Base-by-base conservation (phyloP, 2,329 filamentous ascomycete genomes). In the Biscogniauxia mediterranea region DNA sequence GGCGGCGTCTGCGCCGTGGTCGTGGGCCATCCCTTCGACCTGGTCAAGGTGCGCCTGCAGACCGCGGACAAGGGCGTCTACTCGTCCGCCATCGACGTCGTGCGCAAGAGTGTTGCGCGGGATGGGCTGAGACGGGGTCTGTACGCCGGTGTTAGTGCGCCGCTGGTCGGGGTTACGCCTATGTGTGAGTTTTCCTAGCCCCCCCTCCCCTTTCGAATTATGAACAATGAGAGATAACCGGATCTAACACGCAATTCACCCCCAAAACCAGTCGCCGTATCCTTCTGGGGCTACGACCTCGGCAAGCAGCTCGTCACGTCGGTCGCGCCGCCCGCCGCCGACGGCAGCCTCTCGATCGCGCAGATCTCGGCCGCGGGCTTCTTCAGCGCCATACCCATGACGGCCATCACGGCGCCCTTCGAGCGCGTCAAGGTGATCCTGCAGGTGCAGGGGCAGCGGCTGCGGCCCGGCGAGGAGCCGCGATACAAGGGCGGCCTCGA, bases 351-450 rank as follows among this genome's bases (percentile, higher is more conserved):
- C 79, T 87, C 88, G 61, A 93, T 97, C 73, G 90, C 83, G 52
- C 95, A 99, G 77, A 88, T 96, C 78, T 95, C 92, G 38, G 86
- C 92, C 42, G 95, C 95, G 15, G 95, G 95, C 66, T 97, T 97
- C 86, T 96, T 99, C 85, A 96, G 92, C 73, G 95, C 95, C 63
- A 90, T 99, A 62, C 95, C 95, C 72, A 96, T 96, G 92, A 99
- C 95, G 3, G 79, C 92, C 77, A 97, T 99, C 80, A 98, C 95
- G n/a, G 95, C 95, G 4, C 95, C 95, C 63, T 98, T 99, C 76
- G 95, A 99, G 84, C 94, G 95, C 73, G 93, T 99, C 70, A 99
- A 99, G 80, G 94, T 99, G 59, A 93, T 99, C 66, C 89, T 99
- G 1, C 95, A 99, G 78, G 96, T 98, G 68, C 95, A 98, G 79